Evolutionary conservation across 1,284 basidiomycete genomes (phyloP).

Genomic region (Naganishia cerealis): DNA sequence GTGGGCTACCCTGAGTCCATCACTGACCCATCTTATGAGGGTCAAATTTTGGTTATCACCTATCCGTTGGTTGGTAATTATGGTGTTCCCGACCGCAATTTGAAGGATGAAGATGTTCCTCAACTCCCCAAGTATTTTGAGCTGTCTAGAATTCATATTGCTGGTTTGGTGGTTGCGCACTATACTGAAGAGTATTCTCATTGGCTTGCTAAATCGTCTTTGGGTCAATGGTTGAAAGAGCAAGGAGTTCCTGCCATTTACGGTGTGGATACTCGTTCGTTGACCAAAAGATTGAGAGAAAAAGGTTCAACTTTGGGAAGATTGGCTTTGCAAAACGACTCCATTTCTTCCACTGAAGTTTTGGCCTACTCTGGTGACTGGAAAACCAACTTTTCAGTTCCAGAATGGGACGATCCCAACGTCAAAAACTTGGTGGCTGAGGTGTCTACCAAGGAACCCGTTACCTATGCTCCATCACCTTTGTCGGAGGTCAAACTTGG

Average conservation of each 20-base stretch:
- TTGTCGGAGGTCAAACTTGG: conserved; percentile 56
- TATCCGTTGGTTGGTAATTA: conserved; percentile 98
- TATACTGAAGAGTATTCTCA: conserved; percentile 95
- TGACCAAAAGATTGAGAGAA: conserved; percentile 94
- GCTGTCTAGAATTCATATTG: conserved; percentile 88
- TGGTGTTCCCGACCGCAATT: conserved; percentile 81
- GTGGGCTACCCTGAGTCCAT: conserved; percentile 99
- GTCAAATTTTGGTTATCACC: conserved; percentile 95
- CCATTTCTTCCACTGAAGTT: conserved; percentile 44
- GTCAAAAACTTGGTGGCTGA: conserved; percentile 82
- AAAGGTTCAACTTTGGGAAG: conserved; percentile 89
- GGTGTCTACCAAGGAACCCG: conserved; percentile 73
- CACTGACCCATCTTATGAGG: conserved; percentile 97
- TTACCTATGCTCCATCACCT: conserved; percentile 68
- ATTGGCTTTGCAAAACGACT: conserved; percentile 61
- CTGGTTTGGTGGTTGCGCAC: conserved; percentile 87
- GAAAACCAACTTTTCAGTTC: conserved; percentile 59
- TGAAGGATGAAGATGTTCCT: conserved; percentile 52
- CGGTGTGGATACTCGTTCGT: conserved; percentile 92
- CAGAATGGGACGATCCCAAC: conserved; percentile 95
- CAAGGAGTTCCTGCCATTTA: conserved; percentile 92
- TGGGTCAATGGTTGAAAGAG: conserved; percentile 92
- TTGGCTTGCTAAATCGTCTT: conserved; percentile 85
- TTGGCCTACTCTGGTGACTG: conserved; percentile 40
- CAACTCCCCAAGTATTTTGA: conserved; percentile 69